Base-by-base conservation (phyloP, 2,329 filamentous ascomycete genomes). In the Pseudogymnoascus sp. region DNA sequence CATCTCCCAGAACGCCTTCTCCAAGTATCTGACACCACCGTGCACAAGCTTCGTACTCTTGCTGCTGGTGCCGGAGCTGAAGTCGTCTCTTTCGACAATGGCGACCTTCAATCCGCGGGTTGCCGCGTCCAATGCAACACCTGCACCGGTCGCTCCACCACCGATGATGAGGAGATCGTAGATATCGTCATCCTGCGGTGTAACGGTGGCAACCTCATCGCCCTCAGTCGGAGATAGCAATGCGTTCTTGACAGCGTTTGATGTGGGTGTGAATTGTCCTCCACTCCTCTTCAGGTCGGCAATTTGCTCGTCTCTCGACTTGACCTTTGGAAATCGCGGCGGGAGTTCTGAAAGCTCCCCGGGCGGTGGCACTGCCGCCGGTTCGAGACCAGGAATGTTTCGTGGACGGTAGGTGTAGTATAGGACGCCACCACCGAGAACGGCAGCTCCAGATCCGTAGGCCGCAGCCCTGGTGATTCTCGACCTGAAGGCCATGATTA, bases 11-110 rank as follows among this genome's bases (percentile, higher is more conserved):
- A 89, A 81, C 59, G 86, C 86, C 75, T 89, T 89, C 71, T 88
- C 86, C n/a, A 89, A 75, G 70, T 88, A 88, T 66, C 86, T 78
- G 59, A 89, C 85, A 70, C 85, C 86, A 58, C 86, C 86, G 70
- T 89, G 86, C 21, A 89, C 85, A 58, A 89, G 78, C 75, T 89
- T 89, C 62, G 86, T 89, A 71, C 84, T 87, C 76, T 88, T 88
- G 70, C 83, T 86, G 72, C 84, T 87, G 13, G 86, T 88, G 50
- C 86, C 86, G 64, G 83, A 83, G 68, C 83, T 85, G 72, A 89
- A 89, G 70, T 89, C 86, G 69, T 88, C 86, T 59, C 85, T 78
- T 72, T 89, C 86, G 15, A 89, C 80, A 58, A 87, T 73, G 57
- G 86, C 86, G 60, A 89, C 86, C 72, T 84, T 86, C 65, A 89